Base-by-base conservation (phyloP, 2,329 filamentous ascomycete species). In the Colletotrichum melonis region DNA sequence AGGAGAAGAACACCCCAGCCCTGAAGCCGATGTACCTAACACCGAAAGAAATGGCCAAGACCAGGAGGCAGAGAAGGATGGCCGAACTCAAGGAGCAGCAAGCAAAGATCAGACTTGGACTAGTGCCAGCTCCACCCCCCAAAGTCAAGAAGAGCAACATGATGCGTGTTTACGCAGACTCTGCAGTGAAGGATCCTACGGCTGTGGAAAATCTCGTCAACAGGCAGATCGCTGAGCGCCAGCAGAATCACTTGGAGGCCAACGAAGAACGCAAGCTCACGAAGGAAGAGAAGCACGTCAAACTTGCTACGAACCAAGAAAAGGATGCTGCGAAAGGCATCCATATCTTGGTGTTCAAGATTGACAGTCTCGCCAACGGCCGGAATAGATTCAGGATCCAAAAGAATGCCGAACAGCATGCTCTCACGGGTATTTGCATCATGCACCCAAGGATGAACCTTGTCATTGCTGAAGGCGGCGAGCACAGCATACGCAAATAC, bases 111-210 rank as follows among this genome's bases (percentile, higher is more conserved):
- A 90, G 96, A 72, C 87, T 99, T 12, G 97, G 97, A 24, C 88
- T 99, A 16, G 93, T 96, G 73, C 95, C 95, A 3, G 94, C 96
- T 24, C 95, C 95, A 32, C 93, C 95, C 30, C 96, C 97, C 12
- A 99, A 98, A 84, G 95, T 99, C 77, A 98, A 98, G 85, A 97
- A 97, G 83, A 94, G 93, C 71, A 99, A 99, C 82, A 90, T 99
- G 80, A 99, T 99, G 97, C 93, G 95, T 71, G 97, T 99, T 35
- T 76, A 76, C n/a, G 74, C 74, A 16, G 74, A 76, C n/a, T 73
- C 74, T 83, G 89, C 89, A 22, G 96, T 99, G 76, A 97, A 98
- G 80, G 97, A 99, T 83, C 97, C 97, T 7, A 99, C 97, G 0
- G 97, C 97, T 4, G 97, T 99, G 58, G 97, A 99, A 84, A 95